Evolutionary conservation across 345 rosid genomes (phyloP).

Genomic region (Psidium guajava): DNA sequence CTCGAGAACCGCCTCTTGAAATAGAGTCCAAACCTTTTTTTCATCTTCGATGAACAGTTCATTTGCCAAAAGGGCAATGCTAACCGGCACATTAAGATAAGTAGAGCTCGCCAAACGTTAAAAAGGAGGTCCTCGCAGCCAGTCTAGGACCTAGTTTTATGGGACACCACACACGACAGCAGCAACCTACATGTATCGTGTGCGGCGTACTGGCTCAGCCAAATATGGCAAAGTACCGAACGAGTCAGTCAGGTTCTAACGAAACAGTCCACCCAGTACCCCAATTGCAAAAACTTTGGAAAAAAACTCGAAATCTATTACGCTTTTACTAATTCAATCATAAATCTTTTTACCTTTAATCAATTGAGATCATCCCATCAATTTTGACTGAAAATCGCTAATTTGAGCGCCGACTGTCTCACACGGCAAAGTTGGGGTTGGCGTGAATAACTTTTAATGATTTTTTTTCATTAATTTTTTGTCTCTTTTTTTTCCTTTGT

Average conservation of each 20-base stretch:
- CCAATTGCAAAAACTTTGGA: too few relatives aligned
- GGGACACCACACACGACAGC: neutral
- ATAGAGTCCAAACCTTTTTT: neutral
- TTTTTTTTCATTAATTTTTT: too few relatives aligned
- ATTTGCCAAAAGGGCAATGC: neutral
- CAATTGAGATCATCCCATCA: too few relatives aligned
- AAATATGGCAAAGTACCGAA: neutral
- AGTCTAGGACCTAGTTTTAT: neutral
- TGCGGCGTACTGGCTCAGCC: neutral
- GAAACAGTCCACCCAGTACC: neutral
- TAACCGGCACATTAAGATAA: too few relatives aligned
- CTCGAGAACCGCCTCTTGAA: neutral
- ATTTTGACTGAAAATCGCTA: too few relatives aligned
- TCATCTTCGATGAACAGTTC: neutral
- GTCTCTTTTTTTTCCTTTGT: fast-evolving
- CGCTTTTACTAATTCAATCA: too few relatives aligned
- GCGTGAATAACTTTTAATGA: too few relatives aligned
- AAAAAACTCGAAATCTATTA: too few relatives aligned
- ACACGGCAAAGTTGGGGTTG: fast-evolving
- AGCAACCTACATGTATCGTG: neutral
- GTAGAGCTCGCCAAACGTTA: neutral
- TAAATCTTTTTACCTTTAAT: too few relatives aligned
- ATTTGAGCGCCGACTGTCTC: too few relatives aligned
- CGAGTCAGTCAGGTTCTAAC: neutral
- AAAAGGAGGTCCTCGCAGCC: neutral